Evolutionary conservation across 192 early-diverging fungal species (phyloP), one percentile per base, ranked within the genome.

Genomic region (Tieghemiomyces parasiticus): DNA sequence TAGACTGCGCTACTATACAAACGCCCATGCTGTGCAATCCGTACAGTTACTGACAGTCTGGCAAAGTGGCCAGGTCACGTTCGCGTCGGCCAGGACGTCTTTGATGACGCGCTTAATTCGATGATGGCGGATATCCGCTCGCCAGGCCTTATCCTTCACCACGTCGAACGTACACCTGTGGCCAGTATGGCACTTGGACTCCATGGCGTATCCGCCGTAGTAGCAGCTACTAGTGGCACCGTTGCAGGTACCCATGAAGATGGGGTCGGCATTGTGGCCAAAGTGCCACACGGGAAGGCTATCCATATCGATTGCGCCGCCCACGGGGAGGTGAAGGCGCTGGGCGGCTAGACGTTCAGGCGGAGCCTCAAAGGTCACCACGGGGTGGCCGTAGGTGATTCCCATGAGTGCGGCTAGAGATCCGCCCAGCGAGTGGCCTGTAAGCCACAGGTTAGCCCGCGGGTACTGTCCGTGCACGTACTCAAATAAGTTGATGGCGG

Each of bases 201-300:
- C 87, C 61, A 88, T 67, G 16, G 84, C 85, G 61, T 88, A 88
- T 1, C 77, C 81, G 28, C 74, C 80, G 60, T 81, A 82, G 60
- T 85, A 89, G 64, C 87, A 89, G 30, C 63, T 63, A 14, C 76
- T 78, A 0, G 74, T 71, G 32, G 71, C 69, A 3, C 86, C 87
- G 19, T 73, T 76, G 64, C 95, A 97, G 28, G 80, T 75, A 29
- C 95, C 95, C 61, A 87, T 74, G 68, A 81, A 97, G 28, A 97
- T 83, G 16, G 93, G 92, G 70, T 97, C 95, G 3, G 85, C 86
- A 1, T 81, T 84, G 71, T 97, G 83, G 3, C 92, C 93, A 64
- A 93, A 68, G 58, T 97, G 95, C 65, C 80, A 97, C 31, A 95
- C 80, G 25, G 92, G 86, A 52, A 91, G 58, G 28, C 79, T 70